phyloP scores from a whole-genome alignment of 164 flowering plant genomes.

The Tetrastigma voinierianum region DNA sequence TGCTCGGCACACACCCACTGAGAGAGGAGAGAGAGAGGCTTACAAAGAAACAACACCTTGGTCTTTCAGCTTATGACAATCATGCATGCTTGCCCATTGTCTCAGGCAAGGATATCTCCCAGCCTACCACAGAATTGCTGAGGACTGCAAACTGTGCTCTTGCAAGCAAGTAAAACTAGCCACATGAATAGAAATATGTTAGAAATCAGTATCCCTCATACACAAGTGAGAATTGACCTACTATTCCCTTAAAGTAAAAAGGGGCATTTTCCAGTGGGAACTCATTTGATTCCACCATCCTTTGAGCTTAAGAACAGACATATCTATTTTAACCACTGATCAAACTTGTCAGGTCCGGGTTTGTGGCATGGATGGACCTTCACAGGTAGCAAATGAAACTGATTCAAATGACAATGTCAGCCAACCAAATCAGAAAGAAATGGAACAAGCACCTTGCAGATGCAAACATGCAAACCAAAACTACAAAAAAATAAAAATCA shows the following conservation, averaged over 20 bases:
- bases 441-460: neutral
- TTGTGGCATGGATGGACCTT: neutral
- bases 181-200: neutral
- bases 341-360: neutral
- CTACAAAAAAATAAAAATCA: neutral
- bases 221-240: neutral
- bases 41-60: constrained; percentile 26
- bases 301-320: neutral
- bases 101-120: constrained; percentile 23
- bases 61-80: constrained; percentile 15
- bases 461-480: neutral
- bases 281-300: neutral
- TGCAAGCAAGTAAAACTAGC: constrained; percentile 27
- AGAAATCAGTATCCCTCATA: neutral
- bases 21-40: constrained; percentile 13
- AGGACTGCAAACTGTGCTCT: constrained; percentile 14
- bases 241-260: neutral
- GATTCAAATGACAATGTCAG: neutral
- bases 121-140: constrained; percentile 14
- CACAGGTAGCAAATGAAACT: neutral
- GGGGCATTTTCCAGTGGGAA: neutral
- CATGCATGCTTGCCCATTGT: constrained; percentile 8
- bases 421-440: neutral
- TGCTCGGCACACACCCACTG: neutral
- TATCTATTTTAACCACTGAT: neutral